A percentile compares a stretch with the other conserved stretches of the same genome.
phyloP scores from a whole-genome alignment of 768 basidiomycete genomes.

The Hypsizygus marmoreus region DNA sequence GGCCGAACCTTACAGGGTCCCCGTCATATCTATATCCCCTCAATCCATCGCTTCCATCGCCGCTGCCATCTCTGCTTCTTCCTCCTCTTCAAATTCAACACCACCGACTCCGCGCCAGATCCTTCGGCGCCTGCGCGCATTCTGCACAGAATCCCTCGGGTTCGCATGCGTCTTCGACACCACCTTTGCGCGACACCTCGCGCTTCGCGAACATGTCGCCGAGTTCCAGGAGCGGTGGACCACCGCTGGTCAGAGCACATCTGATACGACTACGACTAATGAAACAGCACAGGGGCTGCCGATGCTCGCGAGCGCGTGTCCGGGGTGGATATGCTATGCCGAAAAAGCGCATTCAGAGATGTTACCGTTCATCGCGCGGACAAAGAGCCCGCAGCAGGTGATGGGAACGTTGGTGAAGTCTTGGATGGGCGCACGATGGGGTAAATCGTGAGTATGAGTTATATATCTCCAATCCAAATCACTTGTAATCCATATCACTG shows the following conservation, averaged over 20 bases:
- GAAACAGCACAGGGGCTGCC: slow-evolving; percentile 50
- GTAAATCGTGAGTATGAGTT: slow-evolving; percentile 58
- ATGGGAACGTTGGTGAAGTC: slow-evolving; percentile 94
- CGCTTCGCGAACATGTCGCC: slow-evolving; percentile 74
- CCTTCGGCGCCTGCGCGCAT: slow-evolving; percentile 70
- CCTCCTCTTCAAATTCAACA: slow-evolving; percentile 47
- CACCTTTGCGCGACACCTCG: slow-evolving; percentile 89
- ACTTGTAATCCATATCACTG: not conserved
- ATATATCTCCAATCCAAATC: too few species aligned
- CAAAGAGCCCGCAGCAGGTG: slow-evolving; percentile 92
- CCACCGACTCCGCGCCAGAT: slow-evolving; percentile 56
- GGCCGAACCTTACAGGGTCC: slow-evolving; percentile 48
- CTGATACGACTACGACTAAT: slow-evolving; percentile 1
- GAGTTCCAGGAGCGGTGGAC: slow-evolving; percentile 80
- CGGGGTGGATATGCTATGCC: slow-evolving; percentile 99
- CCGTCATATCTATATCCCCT: slow-evolving; percentile 87
- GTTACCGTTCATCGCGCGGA: slow-evolving; percentile 84
- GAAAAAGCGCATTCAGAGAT: slow-evolving; percentile 97
- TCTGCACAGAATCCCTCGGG: slow-evolving; percentile 67
- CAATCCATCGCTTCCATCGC: slow-evolving; percentile 84
- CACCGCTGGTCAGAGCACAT: slow-evolving; percentile 19
- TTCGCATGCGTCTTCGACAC: slow-evolving; percentile 90
- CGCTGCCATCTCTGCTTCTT: slow-evolving; percentile 59
- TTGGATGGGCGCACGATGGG: slow-evolving; percentile 74
- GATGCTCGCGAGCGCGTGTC: slow-evolving; percentile 95